A percentile compares a stretch with the other conserved stretches of the same genome.
Evolutionary conservation across 164 flowering plant genomes (phyloP).

Genomic region (Magnolia sinica): DNA sequence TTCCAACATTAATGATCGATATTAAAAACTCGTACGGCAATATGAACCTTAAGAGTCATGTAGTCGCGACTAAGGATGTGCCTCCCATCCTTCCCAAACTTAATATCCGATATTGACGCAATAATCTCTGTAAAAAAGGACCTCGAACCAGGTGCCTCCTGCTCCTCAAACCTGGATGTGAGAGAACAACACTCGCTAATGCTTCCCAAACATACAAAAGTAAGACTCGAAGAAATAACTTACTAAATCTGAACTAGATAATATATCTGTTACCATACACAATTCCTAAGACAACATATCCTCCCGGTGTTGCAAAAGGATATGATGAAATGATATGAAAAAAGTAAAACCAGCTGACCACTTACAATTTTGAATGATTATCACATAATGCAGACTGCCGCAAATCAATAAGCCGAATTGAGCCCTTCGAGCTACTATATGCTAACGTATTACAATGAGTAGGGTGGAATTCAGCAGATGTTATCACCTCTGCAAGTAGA

Average conservation of each 20-base stretch:
- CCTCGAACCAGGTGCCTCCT: constrained; percentile 84
- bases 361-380: constrained; percentile 90
- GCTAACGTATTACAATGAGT: constrained; percentile 86
- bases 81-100: constrained; percentile 87
- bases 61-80: constrained; percentile 89
- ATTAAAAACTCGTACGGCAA: background rate
- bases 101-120: constrained; percentile 92
- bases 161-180: constrained; percentile 79
- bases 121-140: constrained; percentile 97
- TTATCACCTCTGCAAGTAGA: constrained; percentile 81
- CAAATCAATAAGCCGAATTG: constrained; percentile 93
- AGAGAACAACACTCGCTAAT: background rate
- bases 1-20: background rate
- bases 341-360: constrained; percentile 7
- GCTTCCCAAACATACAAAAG: background rate
- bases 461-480: constrained; percentile 98
- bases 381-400: constrained; percentile 96
- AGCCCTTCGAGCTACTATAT: constrained; percentile 96
- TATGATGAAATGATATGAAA: background rate
- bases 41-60: constrained; percentile 87
- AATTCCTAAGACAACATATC: background rate
- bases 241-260: background rate
- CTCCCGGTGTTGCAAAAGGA: background rate
- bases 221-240: background rate
- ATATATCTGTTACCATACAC: background rate